Percentiles rank a stretch among this genome's conserved stretches.
phyloP scores from a whole-genome alignment of 176 grass and related monocot species.

The Triticum timopheevii region DNA sequence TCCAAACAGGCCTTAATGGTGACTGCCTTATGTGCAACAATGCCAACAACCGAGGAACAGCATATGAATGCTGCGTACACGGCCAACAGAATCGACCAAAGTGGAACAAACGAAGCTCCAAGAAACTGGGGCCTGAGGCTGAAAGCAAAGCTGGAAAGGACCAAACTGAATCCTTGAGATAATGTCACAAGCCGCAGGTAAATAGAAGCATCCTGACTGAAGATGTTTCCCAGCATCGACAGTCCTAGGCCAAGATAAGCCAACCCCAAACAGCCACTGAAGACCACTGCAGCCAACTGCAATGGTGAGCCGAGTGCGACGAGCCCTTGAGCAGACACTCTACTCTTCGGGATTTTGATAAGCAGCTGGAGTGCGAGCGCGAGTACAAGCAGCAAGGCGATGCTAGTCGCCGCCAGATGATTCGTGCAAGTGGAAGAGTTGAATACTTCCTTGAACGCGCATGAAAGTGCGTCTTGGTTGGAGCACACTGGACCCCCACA shows the following conservation, averaged over 20 bases:
- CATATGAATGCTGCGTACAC: conserved; percentile 41
- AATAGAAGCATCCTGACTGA: not conserved
- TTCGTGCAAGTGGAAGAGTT: too few relatives aligned
- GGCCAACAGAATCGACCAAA: conserved; percentile 57
- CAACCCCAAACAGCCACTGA: too few relatives aligned
- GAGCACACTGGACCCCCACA: conserved; percentile 46
- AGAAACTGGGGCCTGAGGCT: conserved; percentile 38
- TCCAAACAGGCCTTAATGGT: conserved; percentile 48
- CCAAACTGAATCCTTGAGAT: conserved; percentile 45
- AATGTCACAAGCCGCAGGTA: conserved; percentile 41
- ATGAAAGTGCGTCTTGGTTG: conserved; percentile 16
- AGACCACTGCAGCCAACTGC: too few relatives aligned
- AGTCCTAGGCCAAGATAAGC: too few relatives aligned
- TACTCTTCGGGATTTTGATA: too few relatives aligned
- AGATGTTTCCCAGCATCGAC: too few relatives aligned
- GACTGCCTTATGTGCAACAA: conserved; percentile 36
- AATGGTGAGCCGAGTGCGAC: too few relatives aligned
- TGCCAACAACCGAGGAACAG: conserved; percentile 47
- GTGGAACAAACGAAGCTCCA: conserved; percentile 12
- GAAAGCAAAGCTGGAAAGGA: conserved; percentile 35
- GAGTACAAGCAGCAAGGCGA: too few relatives aligned
- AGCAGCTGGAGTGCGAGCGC: too few relatives aligned
- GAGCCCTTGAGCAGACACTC: too few relatives aligned
- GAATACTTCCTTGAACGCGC: not conserved
- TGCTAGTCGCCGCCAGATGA: too few relatives aligned